Conservation (phyloP, 805 yeast species). For the Saturnispora quitensis region DNA sequence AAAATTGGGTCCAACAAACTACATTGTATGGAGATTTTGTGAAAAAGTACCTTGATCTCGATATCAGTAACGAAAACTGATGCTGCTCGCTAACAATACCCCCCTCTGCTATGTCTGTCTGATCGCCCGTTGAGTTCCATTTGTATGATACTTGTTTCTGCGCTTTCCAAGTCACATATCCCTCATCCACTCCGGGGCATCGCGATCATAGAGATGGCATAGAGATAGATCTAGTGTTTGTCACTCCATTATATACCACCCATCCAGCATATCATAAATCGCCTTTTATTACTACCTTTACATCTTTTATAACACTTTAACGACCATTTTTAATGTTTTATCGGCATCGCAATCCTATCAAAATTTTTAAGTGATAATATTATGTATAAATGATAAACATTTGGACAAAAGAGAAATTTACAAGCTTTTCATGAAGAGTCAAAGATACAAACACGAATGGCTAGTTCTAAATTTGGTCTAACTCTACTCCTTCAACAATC, state of each 20-base stretch:
- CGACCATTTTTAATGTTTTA: background rate
- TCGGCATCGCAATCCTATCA: too few relatives aligned
- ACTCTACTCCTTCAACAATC: constrained; percentile 26
- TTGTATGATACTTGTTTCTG: too few relatives aligned
- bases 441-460: too few relatives aligned
- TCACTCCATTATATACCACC: background rate
- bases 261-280: background rate
- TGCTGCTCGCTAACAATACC: background rate
- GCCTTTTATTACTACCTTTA: background rate
- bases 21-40: constrained; percentile 13
- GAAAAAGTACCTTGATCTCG: constrained; percentile 9
- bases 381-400: background rate
- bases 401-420: background rate
- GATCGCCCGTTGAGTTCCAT: too few relatives aligned
- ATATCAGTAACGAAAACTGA: background rate
- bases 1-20: constrained; percentile 13
- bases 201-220: background rate
- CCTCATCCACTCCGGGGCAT: background rate
- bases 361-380: background rate
- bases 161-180: too few relatives aligned
- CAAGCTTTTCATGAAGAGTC: background rate
- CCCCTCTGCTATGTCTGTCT: background rate
- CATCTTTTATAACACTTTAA: background rate
- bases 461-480: constrained; percentile 4
- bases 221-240: background rate